Evolutionary conservation across 2,329 filamentous ascomycete species (phyloP).

Genomic region (Colletotrichum coccodes): DNA sequence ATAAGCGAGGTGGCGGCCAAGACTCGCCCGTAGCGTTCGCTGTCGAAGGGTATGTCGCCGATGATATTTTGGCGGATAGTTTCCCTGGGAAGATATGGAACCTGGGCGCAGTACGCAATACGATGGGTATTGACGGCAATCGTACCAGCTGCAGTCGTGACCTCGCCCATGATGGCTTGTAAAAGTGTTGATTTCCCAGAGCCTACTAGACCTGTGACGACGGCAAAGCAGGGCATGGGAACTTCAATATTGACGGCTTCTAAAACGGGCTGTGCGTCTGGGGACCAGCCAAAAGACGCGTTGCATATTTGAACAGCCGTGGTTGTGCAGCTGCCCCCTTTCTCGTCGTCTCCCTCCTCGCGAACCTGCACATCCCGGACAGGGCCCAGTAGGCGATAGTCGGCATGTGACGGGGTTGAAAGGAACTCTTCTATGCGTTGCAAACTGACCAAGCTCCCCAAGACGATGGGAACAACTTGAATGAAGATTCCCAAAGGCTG

Average conservation of each 20-base stretch:
- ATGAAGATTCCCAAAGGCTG: background rate
- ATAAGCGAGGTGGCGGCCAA: slow-evolving; percentile 44
- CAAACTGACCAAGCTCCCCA: background rate
- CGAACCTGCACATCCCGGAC: background rate
- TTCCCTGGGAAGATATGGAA: slow-evolving; percentile 43
- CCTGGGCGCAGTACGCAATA: slow-evolving; percentile 45
- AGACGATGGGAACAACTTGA: background rate
- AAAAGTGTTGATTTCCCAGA: slow-evolving; percentile 50
- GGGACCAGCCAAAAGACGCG: background rate
- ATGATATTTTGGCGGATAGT: slow-evolving; percentile 50
- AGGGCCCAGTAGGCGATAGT: background rate
- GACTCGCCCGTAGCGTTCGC: slow-evolving; percentile 44
- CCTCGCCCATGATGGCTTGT: slow-evolving; percentile 46
- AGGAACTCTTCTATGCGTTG: background rate
- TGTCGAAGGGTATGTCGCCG: slow-evolving; percentile 44
- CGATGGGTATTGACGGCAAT: slow-evolving; percentile 22
- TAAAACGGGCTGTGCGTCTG: background rate
- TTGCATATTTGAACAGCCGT: background rate
- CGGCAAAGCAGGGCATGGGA: slow-evolving; percentile 37
- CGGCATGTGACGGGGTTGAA: background rate
- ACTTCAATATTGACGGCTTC: slow-evolving; percentile 34
- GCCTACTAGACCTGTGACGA: slow-evolving; percentile 50
- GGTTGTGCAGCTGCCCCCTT: background rate
- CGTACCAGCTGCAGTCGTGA: slow-evolving; percentile 30
- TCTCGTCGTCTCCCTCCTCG: background rate